These are phyloP conservation scores for Chlorella variabilis DNA, from an alignment of 163 green algal genomes.

Conservation along the genomic window DNA sequence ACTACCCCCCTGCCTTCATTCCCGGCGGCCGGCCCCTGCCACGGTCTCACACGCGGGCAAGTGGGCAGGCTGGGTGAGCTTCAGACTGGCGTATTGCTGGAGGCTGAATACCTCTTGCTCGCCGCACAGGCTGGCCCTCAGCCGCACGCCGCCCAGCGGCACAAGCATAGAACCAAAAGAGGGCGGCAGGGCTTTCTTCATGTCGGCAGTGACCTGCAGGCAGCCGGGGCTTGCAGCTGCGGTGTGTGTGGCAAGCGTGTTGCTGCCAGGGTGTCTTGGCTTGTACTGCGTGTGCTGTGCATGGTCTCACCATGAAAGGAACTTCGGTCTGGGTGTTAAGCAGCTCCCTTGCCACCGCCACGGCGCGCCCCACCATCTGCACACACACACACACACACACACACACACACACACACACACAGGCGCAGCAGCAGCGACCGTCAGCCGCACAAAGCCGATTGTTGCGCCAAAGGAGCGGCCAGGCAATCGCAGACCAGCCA, in stretches of 20 bases:
- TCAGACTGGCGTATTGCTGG: background rate
- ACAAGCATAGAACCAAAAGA: background rate
- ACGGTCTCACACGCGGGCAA: too few species aligned
- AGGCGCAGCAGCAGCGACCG: background rate
- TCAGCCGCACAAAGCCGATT: background rate
- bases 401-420: too few species aligned
- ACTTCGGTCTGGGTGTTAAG: background rate
- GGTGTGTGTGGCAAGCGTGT: too few species aligned
- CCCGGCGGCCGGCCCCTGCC: too few species aligned
- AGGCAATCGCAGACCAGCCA: too few species aligned
- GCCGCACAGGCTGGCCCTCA: background rate
- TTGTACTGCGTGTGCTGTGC: too few species aligned
- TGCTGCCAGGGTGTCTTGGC: too few species aligned
- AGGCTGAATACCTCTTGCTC: conserved; percentile 1
- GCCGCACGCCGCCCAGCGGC: background rate
- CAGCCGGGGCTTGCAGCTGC: too few species aligned
- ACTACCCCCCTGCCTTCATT: too few species aligned
- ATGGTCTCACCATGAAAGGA: conserved; percentile 14
- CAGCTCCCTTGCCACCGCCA: background rate
- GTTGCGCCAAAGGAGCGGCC: too few species aligned
- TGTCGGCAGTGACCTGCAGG: background rate
- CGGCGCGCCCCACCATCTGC: conserved; percentile 22
- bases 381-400: too few species aligned
- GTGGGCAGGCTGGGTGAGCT: too few species aligned
- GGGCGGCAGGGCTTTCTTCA: background rate